Evolutionary conservation across 768 basidiomycete species (phyloP), one percentile per base, ranked within the genome.

Genomic region (Rhodotorula babjevae): DNA sequence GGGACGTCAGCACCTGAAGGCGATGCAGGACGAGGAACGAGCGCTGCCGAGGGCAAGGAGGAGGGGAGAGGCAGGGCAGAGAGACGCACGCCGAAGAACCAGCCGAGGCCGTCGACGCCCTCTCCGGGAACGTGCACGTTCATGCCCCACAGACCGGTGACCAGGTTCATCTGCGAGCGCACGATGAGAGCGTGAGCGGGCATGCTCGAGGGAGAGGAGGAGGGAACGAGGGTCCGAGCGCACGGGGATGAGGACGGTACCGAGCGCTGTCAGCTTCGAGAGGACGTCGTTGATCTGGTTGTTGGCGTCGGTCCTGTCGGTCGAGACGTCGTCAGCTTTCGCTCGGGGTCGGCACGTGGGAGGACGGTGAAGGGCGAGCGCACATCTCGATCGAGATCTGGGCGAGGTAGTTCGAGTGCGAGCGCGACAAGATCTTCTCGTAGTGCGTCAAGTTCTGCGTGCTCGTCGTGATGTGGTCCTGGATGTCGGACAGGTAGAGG

Each of bases 361-460:
- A 31, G 16, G 15, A 29, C 0, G 16, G n/a, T 19, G 42, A 11
- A 7, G 44, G 44, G n/a, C 36, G 9, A 14, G 61, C 66, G 93
- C 95, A 68, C 95, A 98, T 99, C 84, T 98, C 96, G 82, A 99
- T 98, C 56, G 93, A 96, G 77, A 99, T 99, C 79, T 98, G 96
- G 2, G 96, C 96, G 63, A 99, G 89, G 83, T 99, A 99, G 80
- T 99, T 99, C 50, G 94, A 97, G 82, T 99, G 96, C 53, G 95
- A 97, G 53, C 96, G 89, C 9, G 95, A 98, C 16, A 99, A 85
- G 79, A 99, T 98, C 85, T 98, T 99, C 81, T 99, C 96, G 84
- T 98, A 99, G 82, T 98, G 96, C 80, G 98, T 99, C 85, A 99
- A 80, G 80, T 95, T 98, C 82, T 99, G 96, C 5, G 96, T 99